phyloP scores from a whole-genome alignment of 805 yeast genomes.

The Candida nemodendra region DNA sequence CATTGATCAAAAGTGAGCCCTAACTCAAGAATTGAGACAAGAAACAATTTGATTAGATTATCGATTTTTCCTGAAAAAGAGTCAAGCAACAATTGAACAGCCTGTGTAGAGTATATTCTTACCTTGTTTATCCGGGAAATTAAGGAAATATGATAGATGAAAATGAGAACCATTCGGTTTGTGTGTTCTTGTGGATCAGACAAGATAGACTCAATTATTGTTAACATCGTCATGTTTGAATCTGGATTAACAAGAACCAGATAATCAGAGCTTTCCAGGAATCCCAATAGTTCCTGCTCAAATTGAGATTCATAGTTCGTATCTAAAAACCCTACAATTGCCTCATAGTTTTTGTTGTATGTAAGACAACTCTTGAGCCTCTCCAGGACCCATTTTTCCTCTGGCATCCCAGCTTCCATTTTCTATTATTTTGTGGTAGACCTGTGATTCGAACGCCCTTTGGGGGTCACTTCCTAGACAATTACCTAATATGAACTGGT shows the following conservation, averaged over 20 bases:
- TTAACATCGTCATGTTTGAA: background rate
- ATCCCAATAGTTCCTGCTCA: no score
- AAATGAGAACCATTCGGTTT: conserved; percentile 11
- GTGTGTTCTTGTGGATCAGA: background rate
- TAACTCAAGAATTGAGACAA: conserved; percentile 3
- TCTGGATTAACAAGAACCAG: conserved; percentile 7
- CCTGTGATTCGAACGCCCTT: no score
- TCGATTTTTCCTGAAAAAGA: conserved; percentile 1
- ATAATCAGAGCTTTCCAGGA: conserved; percentile 10
- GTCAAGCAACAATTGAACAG: conserved; percentile 12
- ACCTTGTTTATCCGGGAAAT: conserved; percentile 23
- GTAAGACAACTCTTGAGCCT: conserved; percentile 2
- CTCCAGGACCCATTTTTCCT: no score
- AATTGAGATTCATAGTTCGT: no score
- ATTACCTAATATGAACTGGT: no score
- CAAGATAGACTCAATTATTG: conserved; percentile 5
- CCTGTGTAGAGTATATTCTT: conserved; percentile 12
- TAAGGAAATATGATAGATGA: conserved; percentile 15
- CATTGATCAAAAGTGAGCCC: conserved; percentile 1
- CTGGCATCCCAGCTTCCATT: no score
- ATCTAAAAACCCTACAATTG: background rate
- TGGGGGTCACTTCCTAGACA: no score
- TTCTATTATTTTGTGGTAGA: no score
- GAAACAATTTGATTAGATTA: background rate
- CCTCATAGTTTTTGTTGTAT: background rate